Evolutionary conservation across 441 rosid species (phyloP).

Genomic region (Cnidoscolus chayamansa): DNA sequence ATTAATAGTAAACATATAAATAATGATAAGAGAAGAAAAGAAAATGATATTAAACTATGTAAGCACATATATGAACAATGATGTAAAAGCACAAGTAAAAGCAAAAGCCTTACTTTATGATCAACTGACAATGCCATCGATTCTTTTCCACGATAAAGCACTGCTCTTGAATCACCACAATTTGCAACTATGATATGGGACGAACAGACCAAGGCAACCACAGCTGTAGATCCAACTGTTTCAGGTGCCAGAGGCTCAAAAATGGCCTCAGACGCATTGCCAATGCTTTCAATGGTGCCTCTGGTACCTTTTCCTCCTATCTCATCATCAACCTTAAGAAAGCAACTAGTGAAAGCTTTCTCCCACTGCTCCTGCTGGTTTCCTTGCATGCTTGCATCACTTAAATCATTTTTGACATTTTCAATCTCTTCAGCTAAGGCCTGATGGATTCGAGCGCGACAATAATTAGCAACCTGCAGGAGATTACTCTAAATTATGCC

Average conservation of each 20-base stretch:
- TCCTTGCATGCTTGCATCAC: slow-evolving; percentile 34
- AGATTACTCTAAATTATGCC: slow-evolving; percentile 34
- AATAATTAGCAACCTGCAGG: slow-evolving; percentile 79
- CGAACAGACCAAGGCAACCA: slow-evolving; percentile 73
- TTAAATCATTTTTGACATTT: slow-evolving; percentile 36
- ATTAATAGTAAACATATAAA: slow-evolving; percentile 4
- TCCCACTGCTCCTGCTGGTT: slow-evolving; percentile 64
- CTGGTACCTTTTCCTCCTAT: slow-evolving; percentile 54
- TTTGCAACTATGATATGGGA: slow-evolving; percentile 75
- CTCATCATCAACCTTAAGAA: slow-evolving; percentile 66
- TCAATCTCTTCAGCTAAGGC: slow-evolving; percentile 74
- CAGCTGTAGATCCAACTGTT: slow-evolving; percentile 87
- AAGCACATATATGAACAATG: not conserved
- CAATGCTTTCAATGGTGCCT: slow-evolving; percentile 23
- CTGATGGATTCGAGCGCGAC: slow-evolving; percentile 59
- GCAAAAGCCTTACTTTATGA: slow-evolving; percentile 56
- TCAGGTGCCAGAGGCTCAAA: slow-evolving; percentile 65
- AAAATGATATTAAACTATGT: slow-evolving; percentile 9
- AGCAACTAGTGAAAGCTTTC: slow-evolving; percentile 64
- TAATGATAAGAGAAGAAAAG: not conserved
- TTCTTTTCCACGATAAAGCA: slow-evolving; percentile 74
- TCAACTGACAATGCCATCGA: slow-evolving; percentile 63
- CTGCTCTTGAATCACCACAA: slow-evolving; percentile 90
- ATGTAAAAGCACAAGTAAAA: slow-evolving; percentile 6
- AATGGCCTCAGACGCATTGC: slow-evolving; percentile 29